A percentile compares a stretch with the other conserved stretches of the same genome.
These are phyloP conservation scores for Aspergillus felis DNA, from an alignment of 2,329 filamentous ascomycete species.

Conservation along the genomic window DNA sequence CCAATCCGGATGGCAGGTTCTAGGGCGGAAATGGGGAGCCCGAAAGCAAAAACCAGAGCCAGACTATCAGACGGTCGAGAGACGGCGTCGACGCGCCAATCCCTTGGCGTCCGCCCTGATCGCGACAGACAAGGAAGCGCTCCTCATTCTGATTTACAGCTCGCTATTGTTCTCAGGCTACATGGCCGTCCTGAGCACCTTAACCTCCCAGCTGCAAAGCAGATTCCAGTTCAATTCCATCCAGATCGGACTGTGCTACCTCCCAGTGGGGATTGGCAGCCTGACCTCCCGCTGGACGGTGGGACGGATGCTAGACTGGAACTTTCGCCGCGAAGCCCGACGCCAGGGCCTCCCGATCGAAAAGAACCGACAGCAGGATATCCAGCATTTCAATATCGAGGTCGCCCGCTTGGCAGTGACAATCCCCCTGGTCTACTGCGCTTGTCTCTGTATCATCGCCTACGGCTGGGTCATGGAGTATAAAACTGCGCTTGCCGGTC, in stretches of 20 bases:
- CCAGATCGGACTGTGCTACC: constrained; percentile 22
- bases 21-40: background rate
- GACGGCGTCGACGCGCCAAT: constrained; percentile 13
- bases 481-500: constrained; percentile 27
- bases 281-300: constrained; percentile 26
- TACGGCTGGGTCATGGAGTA: constrained; percentile 39
- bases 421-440: constrained; percentile 28
- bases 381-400: constrained; percentile 52
- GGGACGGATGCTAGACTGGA: constrained; percentile 59
- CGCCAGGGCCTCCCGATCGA: constrained; percentile 44
- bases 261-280: constrained; percentile 17
- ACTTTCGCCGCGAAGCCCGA: constrained; percentile 61
- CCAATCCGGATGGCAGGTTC: constrained; percentile 11
- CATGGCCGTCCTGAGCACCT: constrained; percentile 40
- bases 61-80: constrained; percentile 10
- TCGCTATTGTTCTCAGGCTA: constrained; percentile 43
- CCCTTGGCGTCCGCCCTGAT: constrained; percentile 26
- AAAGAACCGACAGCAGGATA: constrained; percentile 46
- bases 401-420: constrained; percentile 31
- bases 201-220: constrained; percentile 41
- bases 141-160: constrained; percentile 31
- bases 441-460: constrained; percentile 22
- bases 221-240: constrained; percentile 19
- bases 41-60: background rate
- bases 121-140: constrained; percentile 30